Conservation (phyloP, 768 basidiomycete genomes). For the Mycena galericulata region DNA sequence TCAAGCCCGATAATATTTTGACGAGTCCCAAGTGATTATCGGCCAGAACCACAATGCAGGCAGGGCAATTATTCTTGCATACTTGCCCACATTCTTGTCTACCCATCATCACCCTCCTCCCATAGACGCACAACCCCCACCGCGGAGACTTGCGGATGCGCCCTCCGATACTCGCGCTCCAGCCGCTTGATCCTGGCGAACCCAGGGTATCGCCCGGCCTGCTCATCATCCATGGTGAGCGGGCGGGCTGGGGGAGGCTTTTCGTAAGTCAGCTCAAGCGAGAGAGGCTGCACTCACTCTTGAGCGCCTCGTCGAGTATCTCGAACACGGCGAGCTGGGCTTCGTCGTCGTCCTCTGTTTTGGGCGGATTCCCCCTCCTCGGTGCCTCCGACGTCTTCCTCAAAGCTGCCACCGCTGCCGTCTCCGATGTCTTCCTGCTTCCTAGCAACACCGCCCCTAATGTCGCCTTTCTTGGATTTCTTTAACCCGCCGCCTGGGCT, state of each 20-base stretch:
- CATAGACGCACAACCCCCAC: background rate
- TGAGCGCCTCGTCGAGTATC: background rate
- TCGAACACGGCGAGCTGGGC: constrained; percentile 5
- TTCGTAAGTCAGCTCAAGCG: background rate
- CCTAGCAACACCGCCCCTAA: background rate
- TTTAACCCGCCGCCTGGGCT: background rate
- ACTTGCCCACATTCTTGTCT: too few species aligned
- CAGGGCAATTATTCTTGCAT: too few species aligned
- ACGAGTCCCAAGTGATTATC: too few species aligned
- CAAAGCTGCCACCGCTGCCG: too few species aligned
- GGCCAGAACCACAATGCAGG: too few species aligned
- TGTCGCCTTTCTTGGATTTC: background rate
- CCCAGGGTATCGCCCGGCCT: constrained; percentile 14
- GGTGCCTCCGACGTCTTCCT: too few species aligned
- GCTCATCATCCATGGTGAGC: background rate
- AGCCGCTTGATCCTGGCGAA: background rate
- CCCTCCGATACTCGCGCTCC: background rate
- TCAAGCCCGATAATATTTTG: too few species aligned
- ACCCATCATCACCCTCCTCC: background rate
- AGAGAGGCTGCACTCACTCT: constrained; percentile 2
- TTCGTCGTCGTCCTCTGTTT: background rate
- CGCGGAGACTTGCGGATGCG: constrained; percentile 7
- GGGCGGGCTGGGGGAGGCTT: background rate
- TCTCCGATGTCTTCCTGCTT: too few species aligned
- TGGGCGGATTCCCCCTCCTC: background rate